phyloP scores from a whole-genome alignment of 495 filamentous ascomycete species.

The Chaetomium fimeti region DNA sequence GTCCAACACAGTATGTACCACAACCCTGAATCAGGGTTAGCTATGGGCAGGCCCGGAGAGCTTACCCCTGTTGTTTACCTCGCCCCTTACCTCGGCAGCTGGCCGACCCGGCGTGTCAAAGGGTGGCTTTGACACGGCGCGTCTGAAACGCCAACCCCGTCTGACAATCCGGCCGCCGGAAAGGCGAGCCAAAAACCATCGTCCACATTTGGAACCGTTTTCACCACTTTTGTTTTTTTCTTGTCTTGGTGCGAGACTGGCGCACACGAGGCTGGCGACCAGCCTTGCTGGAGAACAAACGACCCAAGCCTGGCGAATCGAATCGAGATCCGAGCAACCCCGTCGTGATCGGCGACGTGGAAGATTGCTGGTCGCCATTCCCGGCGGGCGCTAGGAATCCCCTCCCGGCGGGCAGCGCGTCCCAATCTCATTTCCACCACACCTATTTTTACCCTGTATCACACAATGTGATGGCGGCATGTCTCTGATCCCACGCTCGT shows the following conservation, averaged over 20 bases:
- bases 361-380: background rate
- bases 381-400: conserved; percentile 3
- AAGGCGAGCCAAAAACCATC: background rate
- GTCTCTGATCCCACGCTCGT: background rate
- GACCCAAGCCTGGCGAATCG: background rate
- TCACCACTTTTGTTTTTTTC: background rate
- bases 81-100: conserved; percentile 14
- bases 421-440: background rate
- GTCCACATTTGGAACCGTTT: background rate
- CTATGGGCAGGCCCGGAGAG: background rate
- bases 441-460: background rate
- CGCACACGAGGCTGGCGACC: conserved; percentile 6
- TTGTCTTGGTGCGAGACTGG: background rate
- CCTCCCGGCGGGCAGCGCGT: conserved; percentile 7
- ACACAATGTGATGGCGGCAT: background rate
- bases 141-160: conserved; percentile 21
- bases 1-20: background rate
- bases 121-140: conserved; percentile 4
- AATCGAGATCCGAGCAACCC: background rate
- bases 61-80: conserved; percentile 23
- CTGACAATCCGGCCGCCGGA: conserved; percentile 14
- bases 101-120: conserved; percentile 24
- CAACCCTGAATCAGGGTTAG: conserved; percentile 2
- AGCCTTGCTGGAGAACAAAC: conserved; percentile 8
- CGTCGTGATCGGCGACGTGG: conserved; percentile 11